These are phyloP conservation scores for Penicillium sumatraense DNA, from an alignment of 2,329 filamentous ascomycete species.

Conservation along the genomic window DNA sequence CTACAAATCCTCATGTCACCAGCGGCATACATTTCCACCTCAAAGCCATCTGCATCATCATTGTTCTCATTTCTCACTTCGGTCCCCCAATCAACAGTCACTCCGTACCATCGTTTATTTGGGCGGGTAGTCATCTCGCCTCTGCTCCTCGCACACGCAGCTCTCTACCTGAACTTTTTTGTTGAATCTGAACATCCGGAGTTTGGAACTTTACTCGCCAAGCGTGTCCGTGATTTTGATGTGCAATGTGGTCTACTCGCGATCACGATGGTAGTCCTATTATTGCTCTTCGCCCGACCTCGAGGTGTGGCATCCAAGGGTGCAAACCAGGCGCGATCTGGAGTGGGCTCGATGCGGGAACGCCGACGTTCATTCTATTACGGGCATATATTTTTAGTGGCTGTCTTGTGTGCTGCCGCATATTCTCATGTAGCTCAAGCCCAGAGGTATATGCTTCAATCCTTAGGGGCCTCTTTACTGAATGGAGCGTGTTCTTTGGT, in stretches of 20 bases:
- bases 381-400: conserved; percentile 59
- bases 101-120: conserved; percentile 61
- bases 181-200: conserved; percentile 48
- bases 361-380: conserved; percentile 58
- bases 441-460: conserved; percentile 58
- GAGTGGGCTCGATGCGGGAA: conserved; percentile 25
- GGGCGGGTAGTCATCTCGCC: conserved; percentile 58
- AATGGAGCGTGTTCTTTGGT: conserved; percentile 42
- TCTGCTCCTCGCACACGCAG: conserved; percentile 57
- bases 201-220: conserved; percentile 50
- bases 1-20: conserved; percentile 61
- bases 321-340: conserved; percentile 14
- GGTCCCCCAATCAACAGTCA: conserved; percentile 60
- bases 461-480: conserved; percentile 50
- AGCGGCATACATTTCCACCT: conserved; percentile 42
- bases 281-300: conserved; percentile 54
- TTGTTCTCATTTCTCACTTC: conserved; percentile 58
- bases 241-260: conserved; percentile 61
- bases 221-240: conserved; percentile 61
- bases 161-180: conserved; percentile 64
- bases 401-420: conserved; percentile 52
- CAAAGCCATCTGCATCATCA: conserved; percentile 52
- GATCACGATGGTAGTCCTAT: conserved; percentile 51
- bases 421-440: conserved; percentile 63
- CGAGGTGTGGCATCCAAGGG: conserved; percentile 32